Percentiles rank a stretch among this genome's conserved stretches.
phyloP scores from a whole-genome alignment of 306 rosid species.

The Coriaria nepalensis region DNA sequence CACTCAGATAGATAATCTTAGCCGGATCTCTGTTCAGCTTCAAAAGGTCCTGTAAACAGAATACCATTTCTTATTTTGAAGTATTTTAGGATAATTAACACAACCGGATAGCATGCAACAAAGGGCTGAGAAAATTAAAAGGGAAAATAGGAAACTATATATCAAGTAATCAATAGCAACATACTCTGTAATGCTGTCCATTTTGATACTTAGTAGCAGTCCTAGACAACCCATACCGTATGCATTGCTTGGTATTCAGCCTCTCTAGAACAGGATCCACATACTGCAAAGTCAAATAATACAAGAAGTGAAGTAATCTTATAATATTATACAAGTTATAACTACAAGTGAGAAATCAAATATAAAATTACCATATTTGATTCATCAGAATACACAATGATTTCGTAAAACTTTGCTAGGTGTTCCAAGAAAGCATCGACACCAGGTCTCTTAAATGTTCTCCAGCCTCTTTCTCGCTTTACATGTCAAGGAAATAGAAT shows the following conservation, averaged over 20 bases:
- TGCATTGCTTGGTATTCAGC: slow-evolving; percentile 75
- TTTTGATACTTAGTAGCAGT: slow-evolving; percentile 85
- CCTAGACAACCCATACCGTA: slow-evolving; percentile 68
- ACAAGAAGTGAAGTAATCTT: slow-evolving; percentile 11
- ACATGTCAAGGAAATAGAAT: slow-evolving; percentile 21
- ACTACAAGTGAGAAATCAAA: background rate
- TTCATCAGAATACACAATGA: slow-evolving; percentile 75
- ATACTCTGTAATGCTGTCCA: slow-evolving; percentile 85
- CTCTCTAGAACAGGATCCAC: slow-evolving; percentile 92
- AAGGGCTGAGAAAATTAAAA: background rate
- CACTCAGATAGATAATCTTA: slow-evolving; percentile 77
- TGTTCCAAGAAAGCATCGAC: slow-evolving; percentile 97
- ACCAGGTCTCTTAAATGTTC: slow-evolving; percentile 93
- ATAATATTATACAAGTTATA: slow-evolving; percentile 3
- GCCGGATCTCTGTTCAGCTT: slow-evolving; percentile 85
- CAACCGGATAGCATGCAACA: background rate
- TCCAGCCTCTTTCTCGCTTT: slow-evolving; percentile 96
- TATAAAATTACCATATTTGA: slow-evolving; percentile 56
- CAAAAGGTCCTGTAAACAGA: slow-evolving; percentile 55
- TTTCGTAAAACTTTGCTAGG: slow-evolving; percentile 76
- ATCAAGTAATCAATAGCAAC: slow-evolving; percentile 16
- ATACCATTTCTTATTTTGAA: too few species aligned
- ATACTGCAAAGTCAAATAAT: slow-evolving; percentile 39
- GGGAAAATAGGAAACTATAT: background rate
- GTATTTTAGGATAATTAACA: background rate